These are phyloP conservation scores for Globisporangium nagaii DNA, from an alignment of 352 stramenopile genomes.

Conservation along the genomic window DNA sequence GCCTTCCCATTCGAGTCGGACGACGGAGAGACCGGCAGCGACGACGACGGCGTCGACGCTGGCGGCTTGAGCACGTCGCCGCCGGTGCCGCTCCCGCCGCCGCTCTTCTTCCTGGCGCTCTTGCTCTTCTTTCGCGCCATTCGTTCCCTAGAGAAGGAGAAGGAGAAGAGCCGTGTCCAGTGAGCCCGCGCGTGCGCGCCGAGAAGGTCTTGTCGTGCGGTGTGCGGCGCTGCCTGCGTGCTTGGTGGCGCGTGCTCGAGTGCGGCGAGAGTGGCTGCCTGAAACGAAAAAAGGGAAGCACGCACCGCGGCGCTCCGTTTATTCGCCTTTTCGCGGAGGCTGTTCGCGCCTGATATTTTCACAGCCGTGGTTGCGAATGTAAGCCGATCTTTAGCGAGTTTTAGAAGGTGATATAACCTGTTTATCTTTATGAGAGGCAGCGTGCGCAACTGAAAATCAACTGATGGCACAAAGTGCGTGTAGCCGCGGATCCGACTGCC, in stretches of 20 bases:
- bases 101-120: constrained; percentile 1
- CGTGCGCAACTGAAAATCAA: background rate
- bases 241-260: background rate
- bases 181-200: no score
- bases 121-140: constrained; percentile 15
- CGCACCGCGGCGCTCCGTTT: no score
- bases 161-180: no score
- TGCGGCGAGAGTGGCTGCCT: no score
- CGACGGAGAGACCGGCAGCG: constrained; percentile 16
- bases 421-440: background rate
- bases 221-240: no score
- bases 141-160: no score
- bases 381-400: background rate
- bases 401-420: background rate
- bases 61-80: constrained; percentile 15
- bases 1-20: background rate
- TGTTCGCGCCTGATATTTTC: background rate
- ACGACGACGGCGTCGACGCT: constrained; percentile 11
- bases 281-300: background rate
- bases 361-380: background rate
- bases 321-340: background rate
- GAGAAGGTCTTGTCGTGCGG: no score
- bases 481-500: background rate
- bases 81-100: background rate
- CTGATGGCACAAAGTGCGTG: background rate